Conservation (phyloP, 352 stramenopile species). For the Pythium pyrilobum region DNA sequence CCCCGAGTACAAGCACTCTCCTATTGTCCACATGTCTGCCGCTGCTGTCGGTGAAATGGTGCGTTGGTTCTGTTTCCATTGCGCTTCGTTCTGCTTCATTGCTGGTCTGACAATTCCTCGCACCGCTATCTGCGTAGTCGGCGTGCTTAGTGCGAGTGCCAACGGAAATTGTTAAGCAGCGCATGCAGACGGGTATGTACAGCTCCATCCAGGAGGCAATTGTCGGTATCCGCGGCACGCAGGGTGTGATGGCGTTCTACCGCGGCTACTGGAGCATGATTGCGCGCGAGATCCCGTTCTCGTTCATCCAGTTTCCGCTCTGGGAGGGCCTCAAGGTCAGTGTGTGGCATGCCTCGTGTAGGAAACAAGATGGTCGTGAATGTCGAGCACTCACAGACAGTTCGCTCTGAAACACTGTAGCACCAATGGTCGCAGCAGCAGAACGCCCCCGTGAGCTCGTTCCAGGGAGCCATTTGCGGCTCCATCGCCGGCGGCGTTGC, state of each 20-base stretch:
- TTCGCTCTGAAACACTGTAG: slow-evolving; percentile 19
- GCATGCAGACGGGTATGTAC: slow-evolving; percentile 95
- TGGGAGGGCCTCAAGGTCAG: slow-evolving; percentile 96
- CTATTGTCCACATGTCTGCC: slow-evolving; percentile 93
- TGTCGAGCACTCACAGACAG: too few species aligned
- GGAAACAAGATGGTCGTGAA: too few species aligned
- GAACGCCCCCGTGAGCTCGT: slow-evolving; percentile 71
- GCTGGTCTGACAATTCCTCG: too few species aligned
- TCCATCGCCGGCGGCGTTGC: slow-evolving; percentile 94
- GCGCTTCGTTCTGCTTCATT: too few species aligned
- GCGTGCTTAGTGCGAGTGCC: slow-evolving; percentile 98
- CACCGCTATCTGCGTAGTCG: slow-evolving; percentile 42
- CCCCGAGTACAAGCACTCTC: slow-evolving; percentile 75
- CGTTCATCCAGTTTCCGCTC: slow-evolving; percentile 99
- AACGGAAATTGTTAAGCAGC: slow-evolving; percentile 99
- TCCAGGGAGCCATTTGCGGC: slow-evolving; percentile 94
- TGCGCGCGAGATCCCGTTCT: slow-evolving; percentile 99
- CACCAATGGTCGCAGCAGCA: slow-evolving; percentile 77
- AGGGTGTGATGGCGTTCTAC: slow-evolving; percentile 91
- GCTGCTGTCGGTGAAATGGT: slow-evolving; percentile 94
- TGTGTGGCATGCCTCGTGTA: too few species aligned
- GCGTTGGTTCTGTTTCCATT: too few species aligned
- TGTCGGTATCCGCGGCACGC: slow-evolving; percentile 67
- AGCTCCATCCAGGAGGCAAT: slow-evolving; percentile 66
- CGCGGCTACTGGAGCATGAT: slow-evolving; percentile 97